Evolutionary conservation across 129 eudicot genomes (phyloP).

Genomic region (Lactuca sativa): DNA sequence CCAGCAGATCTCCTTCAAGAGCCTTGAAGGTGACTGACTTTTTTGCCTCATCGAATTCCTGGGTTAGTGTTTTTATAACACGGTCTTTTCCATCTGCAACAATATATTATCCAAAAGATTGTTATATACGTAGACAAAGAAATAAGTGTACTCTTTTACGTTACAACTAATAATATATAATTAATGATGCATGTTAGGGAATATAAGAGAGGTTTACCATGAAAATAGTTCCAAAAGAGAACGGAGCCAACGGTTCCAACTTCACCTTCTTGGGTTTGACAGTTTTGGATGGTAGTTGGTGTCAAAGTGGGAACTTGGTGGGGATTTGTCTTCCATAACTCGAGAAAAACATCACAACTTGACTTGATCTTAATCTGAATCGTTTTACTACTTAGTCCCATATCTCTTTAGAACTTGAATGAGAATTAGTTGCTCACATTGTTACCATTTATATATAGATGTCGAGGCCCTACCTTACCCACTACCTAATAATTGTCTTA

Average conservation of each 20-base stretch:
- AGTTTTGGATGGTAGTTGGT: conserved; percentile 33
- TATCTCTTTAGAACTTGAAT: conserved; percentile 1
- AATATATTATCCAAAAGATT: background rate
- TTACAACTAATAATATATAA: background rate
- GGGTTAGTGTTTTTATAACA: conserved; percentile 16
- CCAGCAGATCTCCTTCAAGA: conserved; percentile 25
- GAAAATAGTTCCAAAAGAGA: too few species aligned
- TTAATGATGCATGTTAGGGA: background rate
- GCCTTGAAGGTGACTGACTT: conserved; percentile 19
- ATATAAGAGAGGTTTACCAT: background rate
- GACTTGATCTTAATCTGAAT: conserved; percentile 25
- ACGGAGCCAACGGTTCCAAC: conserved; percentile 24
- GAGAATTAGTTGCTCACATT: background rate
- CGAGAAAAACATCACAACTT: conserved; percentile 35
- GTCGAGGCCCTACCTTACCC: too few species aligned
- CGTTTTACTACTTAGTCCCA: conserved; percentile 19
- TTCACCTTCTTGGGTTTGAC: conserved; percentile 43
- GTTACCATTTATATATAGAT: background rate
- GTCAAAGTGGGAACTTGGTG: conserved; percentile 28
- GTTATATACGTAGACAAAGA: background rate
- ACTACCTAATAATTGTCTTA: too few species aligned
- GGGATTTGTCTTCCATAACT: conserved; percentile 27
- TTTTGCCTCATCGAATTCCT: conserved; percentile 25
- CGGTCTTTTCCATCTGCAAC: conserved; percentile 29
- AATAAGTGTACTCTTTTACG: too few species aligned